Evolutionary conservation across 108 stramenopile genomes (phyloP).

Genomic region (Cyclotella cryptica): DNA sequence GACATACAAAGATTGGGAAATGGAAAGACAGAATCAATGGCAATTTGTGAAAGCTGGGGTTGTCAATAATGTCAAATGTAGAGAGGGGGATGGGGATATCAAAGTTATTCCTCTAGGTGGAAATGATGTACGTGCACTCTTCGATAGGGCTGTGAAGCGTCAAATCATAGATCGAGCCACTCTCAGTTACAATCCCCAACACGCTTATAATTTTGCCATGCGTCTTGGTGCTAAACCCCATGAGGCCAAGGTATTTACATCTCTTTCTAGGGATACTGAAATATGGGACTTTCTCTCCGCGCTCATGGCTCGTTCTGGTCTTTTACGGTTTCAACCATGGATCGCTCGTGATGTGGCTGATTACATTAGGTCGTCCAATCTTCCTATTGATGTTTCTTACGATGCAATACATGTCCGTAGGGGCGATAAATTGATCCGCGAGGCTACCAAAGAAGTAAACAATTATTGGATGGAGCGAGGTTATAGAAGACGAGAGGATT

Average conservation of each 20-base stretch:
- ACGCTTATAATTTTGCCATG: conserved; percentile 30
- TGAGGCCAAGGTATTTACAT: conserved; percentile 32
- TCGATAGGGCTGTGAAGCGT: neutral
- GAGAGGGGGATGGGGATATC: neutral
- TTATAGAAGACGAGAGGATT: conserved; percentile 14
- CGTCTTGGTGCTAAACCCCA: conserved; percentile 31
- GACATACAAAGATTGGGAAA: conserved; percentile 12
- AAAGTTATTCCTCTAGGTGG: conserved; percentile 10
- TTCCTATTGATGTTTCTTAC: conserved; percentile 32
- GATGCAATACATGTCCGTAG: conserved; percentile 46
- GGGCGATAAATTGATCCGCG: conserved; percentile 30
- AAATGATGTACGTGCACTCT: neutral
- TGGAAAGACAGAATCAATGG: neutral
- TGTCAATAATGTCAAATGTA: neutral
- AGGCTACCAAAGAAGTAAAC: conserved; percentile 13
- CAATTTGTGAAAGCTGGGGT: neutral
- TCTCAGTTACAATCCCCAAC: neutral
- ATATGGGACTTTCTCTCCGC: conserved; percentile 50
- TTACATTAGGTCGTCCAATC: conserved; percentile 24
- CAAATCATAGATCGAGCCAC: neutral
- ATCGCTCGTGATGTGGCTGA: conserved; percentile 39
- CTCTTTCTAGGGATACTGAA: conserved; percentile 18
- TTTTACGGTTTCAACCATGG: conserved; percentile 48
- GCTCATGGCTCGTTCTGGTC: conserved; percentile 38
- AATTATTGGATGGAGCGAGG: conserved; percentile 19